Evolutionary conservation across 1,139 yeast species (phyloP), one percentile per base, ranked within the genome.

Genomic region (Blastobotrys malaysiensis): DNA sequence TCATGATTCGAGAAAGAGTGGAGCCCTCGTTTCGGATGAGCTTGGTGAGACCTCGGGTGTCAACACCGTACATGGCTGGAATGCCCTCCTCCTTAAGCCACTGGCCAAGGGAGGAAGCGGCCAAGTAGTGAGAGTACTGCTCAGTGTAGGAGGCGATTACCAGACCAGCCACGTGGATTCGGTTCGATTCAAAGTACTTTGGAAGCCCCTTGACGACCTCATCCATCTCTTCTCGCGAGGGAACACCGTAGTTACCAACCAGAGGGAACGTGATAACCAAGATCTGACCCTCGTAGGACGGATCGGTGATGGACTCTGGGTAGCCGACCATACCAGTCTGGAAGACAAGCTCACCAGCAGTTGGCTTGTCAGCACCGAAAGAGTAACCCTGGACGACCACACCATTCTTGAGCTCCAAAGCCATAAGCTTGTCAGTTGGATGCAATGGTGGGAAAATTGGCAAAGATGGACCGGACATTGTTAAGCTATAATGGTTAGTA

Each of bases 281-380:
- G 67, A 95, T 91, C 76, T 95, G 99, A 61, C 99, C 99, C 69
- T 88, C 95, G 73, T 95, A 95, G 51, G 99, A 93, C 60, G 99
- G 99, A 75, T 95, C 99, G 52, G 99, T 91, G 71, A 95, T 82
- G 58, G 98, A 86, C 74, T 95, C 99, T 49, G 99, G 99, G 73
- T 95, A 95, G 61, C 99, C 99, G 65, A 93, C 99, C 99, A 95
- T 95, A 78, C 99, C 99, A 61, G 99, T 95, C 76, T 93, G 99
- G 82, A 95, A 95, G 61, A 95, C 99, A 69, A 93, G 82, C 77
- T 95, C 99, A 79, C 99, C 99, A 57, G 99, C 96, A 56, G 85
- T 83, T 39, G 93, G 75, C 58, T 78, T 82, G 60, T 86, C 86
- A 56, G 99, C 97, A 78, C 99, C 99, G 65, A 95, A 95, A 21